These are phyloP conservation scores for Combretum micranthum DNA, from an alignment of 345 rosid species.

Conservation along the genomic window DNA sequence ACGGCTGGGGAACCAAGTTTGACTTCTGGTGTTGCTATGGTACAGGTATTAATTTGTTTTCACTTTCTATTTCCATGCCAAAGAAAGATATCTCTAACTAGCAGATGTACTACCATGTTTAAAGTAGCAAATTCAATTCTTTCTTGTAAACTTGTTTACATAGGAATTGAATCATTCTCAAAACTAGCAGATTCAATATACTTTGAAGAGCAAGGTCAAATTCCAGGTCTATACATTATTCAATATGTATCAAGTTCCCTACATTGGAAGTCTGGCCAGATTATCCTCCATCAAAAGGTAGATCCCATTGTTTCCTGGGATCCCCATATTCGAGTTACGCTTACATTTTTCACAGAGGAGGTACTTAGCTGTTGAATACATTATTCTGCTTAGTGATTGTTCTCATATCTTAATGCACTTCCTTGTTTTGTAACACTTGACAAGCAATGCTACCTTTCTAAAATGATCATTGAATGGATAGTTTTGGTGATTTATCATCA, in stretches of 20 bases:
- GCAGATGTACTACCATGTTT: no score
- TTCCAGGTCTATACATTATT: conserved; percentile 63
- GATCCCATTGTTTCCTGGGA: conserved; percentile 60
- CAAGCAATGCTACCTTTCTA: no score
- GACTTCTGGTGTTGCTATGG: conserved; percentile 98
- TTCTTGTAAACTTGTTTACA: neutral
- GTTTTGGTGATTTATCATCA: no score
- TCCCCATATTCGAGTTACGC: conserved; percentile 49
- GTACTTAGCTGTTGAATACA: conserved; percentile 21
- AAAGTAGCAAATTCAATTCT: no score
- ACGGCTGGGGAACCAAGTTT: conserved; percentile 77
- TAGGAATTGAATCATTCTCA: conserved; percentile 85
- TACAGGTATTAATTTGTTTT: conserved; percentile 50
- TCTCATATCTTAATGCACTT: no score
- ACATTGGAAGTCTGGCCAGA: conserved; percentile 58
- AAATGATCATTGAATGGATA: no score
- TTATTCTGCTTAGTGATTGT: no score
- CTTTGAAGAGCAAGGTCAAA: conserved; percentile 62
- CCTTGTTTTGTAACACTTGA: no score
- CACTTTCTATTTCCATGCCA: no score
- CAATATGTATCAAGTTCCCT: conserved; percentile 75
- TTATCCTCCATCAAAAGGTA: conserved; percentile 50
- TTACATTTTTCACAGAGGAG: conserved; percentile 31
- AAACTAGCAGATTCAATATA: conserved; percentile 94
- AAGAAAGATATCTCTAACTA: no score